A percentile compares a stretch with the other conserved stretches of the same genome.
phyloP scores from a whole-genome alignment of 2,329 filamentous ascomycete genomes.

The Hypoxylon sp. region DNA sequence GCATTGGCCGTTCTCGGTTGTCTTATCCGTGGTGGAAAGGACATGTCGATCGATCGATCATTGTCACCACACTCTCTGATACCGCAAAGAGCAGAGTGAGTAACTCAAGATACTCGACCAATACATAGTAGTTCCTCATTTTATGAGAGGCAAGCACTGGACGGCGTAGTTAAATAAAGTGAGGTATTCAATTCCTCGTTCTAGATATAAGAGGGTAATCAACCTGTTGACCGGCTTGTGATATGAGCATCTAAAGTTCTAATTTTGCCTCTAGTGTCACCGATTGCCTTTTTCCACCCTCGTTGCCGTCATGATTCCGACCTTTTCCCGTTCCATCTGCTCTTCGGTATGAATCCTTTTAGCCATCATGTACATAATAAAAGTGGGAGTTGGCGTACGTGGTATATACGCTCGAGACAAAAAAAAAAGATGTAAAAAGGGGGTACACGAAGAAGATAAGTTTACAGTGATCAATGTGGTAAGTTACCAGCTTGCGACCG shows the following conservation, averaged over 20 bases:
- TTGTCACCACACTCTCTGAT: background rate
- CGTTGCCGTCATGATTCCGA: background rate
- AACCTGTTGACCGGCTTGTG: too few relatives aligned
- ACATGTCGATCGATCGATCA: too few relatives aligned
- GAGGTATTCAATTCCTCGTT: background rate
- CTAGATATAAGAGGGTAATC: too few relatives aligned
- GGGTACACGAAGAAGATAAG: constrained; percentile 1
- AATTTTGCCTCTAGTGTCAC: background rate
- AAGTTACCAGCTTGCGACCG: too few relatives aligned
- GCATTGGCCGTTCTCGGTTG: too few relatives aligned
- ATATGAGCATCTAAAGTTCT: too few relatives aligned
- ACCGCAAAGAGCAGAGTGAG: too few relatives aligned
- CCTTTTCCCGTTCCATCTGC: background rate
- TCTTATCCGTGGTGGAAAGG: too few relatives aligned
- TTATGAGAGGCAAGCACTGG: too few relatives aligned
- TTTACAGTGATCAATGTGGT: constrained; percentile 4
- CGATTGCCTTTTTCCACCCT: background rate
- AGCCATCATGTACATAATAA: background rate
- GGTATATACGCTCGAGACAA: background rate
- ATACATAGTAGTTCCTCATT: too few relatives aligned
- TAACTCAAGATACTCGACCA: too few relatives aligned
- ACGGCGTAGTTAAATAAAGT: background rate
- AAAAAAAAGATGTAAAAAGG: background rate
- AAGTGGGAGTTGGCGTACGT: background rate
- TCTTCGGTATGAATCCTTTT: background rate